Percentiles rank a stretch among this genome's conserved stretches.
These are phyloP conservation scores for Neonothopanus nambi DNA, from an alignment of 1,284 basidiomycete genomes.

Conservation along the genomic window DNA sequence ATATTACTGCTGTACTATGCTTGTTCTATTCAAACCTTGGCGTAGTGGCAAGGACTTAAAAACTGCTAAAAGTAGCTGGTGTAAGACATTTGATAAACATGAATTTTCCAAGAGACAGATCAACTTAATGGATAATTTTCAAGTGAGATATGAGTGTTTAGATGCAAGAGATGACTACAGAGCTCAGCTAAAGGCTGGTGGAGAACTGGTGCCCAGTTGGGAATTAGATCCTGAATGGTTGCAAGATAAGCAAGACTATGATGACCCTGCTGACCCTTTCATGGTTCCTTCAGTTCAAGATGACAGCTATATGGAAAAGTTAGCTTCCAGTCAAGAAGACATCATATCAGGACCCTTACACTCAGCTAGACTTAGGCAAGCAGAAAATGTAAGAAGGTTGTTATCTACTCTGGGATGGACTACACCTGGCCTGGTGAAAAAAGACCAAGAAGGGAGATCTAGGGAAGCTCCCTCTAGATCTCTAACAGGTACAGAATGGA, in stretches of 20 bases:
- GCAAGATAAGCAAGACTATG: neutral
- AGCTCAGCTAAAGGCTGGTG: neutral
- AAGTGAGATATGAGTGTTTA: neutral
- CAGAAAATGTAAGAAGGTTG: no score
- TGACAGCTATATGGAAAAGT: no score
- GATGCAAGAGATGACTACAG: constrained; percentile 1
- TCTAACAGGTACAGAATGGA: no score
- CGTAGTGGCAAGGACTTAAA: constrained; percentile 18
- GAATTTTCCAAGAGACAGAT: neutral
- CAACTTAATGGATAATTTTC: neutral
- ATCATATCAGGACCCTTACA: constrained; percentile 25
- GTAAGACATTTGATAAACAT: no score
- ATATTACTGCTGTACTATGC: constrained; percentile 8
- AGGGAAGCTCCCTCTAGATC: no score
- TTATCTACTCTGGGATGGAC: no score
- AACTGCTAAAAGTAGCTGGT: neutral
- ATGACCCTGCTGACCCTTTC: neutral
- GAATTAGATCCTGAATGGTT: neutral
- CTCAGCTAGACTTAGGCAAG: no score
- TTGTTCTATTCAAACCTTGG: constrained; percentile 19
- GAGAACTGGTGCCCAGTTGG: neutral
- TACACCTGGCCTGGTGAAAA: no score
- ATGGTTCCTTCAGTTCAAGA: neutral
- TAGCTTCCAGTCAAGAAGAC: no score
- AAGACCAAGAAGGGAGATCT: no score